phyloP scores from a whole-genome alignment of 2,329 filamentous ascomycete species.

The Fusarium pseudograminearum region DNA sequence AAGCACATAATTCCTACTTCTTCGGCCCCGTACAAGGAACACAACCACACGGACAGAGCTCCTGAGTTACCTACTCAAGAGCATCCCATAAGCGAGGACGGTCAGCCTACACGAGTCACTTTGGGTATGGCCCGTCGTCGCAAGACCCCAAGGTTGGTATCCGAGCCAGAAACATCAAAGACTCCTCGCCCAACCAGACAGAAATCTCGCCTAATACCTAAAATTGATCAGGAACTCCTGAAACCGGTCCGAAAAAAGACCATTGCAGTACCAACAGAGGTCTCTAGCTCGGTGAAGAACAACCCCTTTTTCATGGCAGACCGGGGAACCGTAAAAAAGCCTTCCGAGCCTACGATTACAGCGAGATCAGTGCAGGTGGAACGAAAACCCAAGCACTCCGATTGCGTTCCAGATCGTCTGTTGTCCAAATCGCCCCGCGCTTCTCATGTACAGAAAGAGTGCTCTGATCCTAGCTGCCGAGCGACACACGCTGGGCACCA shows the following conservation, averaged over 20 bases:
- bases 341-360: conserved; percentile 41
- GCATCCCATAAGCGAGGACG: conserved; percentile 3
- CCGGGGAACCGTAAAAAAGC: conserved; percentile 36
- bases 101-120: conserved; percentile 6
- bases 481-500: conserved; percentile 46
- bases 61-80: conserved; percentile 6
- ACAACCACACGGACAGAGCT: conserved; percentile 9
- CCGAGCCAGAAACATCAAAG: conserved; percentile 26
- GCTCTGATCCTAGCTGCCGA: conserved; percentile 48
- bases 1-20: not conserved
- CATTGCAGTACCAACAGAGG: conserved; percentile 18
- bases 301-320: conserved; percentile 53
- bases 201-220: conserved; percentile 15
- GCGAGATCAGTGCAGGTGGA: conserved; percentile 35
- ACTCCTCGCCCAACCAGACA: conserved; percentile 12
- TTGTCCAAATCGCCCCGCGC: conserved; percentile 20
- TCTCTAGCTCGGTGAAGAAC: conserved; percentile 42
- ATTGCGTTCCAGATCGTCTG: conserved; percentile 48
- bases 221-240: conserved; percentile 7
- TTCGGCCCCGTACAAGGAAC: conserved; percentile 9
- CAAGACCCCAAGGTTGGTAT: conserved; percentile 23
- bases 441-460: conserved; percentile 35
- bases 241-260: conserved; percentile 24
- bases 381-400: conserved; percentile 44
- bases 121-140: conserved; percentile 9